phyloP scores from a whole-genome alignment of 2,329 filamentous ascomycete species.

The Orbilia brochopaga region DNA sequence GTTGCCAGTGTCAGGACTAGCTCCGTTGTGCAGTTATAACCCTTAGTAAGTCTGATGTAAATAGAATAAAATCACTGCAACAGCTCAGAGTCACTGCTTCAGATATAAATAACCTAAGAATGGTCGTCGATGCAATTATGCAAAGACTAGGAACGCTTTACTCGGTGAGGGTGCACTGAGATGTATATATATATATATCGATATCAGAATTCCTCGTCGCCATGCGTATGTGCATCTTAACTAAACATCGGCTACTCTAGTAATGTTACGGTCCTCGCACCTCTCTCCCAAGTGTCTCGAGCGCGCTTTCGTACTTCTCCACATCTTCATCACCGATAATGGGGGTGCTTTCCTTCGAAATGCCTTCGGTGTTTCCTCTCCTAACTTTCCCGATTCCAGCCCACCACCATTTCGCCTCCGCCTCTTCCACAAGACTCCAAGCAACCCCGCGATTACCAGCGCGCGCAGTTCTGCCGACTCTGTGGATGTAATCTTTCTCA shows the following conservation, averaged over 20 bases:
- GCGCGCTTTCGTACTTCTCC: constrained; percentile 58
- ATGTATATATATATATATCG: constrained; percentile 1
- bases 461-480: constrained; percentile 87
- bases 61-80: too few relatives aligned
- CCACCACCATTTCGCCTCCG: constrained; percentile 91
- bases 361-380: constrained; percentile 61
- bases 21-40: too few relatives aligned
- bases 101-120: too few relatives aligned
- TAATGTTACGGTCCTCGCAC: constrained; percentile 58
- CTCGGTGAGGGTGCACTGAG: too few relatives aligned
- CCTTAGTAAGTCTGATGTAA: too few relatives aligned
- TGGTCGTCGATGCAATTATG: too few relatives aligned
- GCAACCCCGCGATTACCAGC: constrained; percentile 77
- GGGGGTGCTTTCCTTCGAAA: constrained; percentile 58
- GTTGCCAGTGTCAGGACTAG: too few relatives aligned
- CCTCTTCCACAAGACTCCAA: constrained; percentile 83
- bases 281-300: constrained; percentile 68
- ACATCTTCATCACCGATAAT: constrained; percentile 18
- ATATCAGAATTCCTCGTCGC: too few relatives aligned
- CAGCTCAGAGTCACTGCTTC: too few relatives aligned
- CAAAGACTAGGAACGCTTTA: too few relatives aligned
- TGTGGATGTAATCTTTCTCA: constrained; percentile 83
- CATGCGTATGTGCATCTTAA: too few relatives aligned
- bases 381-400: constrained; percentile 72
- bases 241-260: too few relatives aligned